phyloP scores from a whole-genome alignment of 768 basidiomycete genomes.

The Lactifluus hygrophoroides region DNA sequence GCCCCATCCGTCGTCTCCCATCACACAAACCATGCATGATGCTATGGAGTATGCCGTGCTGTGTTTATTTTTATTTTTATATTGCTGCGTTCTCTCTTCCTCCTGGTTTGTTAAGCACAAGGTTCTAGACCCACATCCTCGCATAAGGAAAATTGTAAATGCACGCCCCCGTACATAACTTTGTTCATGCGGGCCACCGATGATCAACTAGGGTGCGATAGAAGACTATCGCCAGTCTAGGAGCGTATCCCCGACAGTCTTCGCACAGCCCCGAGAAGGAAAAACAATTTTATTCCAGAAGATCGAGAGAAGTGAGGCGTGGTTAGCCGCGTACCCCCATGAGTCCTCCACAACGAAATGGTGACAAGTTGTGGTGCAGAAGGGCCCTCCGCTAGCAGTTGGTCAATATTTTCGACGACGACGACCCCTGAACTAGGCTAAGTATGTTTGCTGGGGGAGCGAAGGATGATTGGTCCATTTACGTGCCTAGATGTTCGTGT shows the following conservation, averaged over 20 bases:
- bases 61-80: background rate
- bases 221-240: background rate
- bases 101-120: background rate
- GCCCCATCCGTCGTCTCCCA: background rate
- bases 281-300: slow-evolving; percentile 1
- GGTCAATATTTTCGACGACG: background rate
- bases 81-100: background rate
- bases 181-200: background rate
- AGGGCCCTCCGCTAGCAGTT: background rate
- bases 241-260: background rate
- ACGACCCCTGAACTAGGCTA: no score
- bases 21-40: background rate
- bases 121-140: background rate
- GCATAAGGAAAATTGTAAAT: background rate
- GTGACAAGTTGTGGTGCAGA: background rate
- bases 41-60: background rate
- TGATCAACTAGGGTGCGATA: slow-evolving; percentile 5
- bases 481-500: background rate
- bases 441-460: no score
- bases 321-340: background rate
- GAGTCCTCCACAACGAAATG: background rate
- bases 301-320: background rate
- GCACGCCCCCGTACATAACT: background rate
- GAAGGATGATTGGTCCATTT: no score
- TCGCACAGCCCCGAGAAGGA: background rate